phyloP scores from a whole-genome alignment of 2,329 filamentous ascomycete species.

The Xylariales sp. region DNA sequence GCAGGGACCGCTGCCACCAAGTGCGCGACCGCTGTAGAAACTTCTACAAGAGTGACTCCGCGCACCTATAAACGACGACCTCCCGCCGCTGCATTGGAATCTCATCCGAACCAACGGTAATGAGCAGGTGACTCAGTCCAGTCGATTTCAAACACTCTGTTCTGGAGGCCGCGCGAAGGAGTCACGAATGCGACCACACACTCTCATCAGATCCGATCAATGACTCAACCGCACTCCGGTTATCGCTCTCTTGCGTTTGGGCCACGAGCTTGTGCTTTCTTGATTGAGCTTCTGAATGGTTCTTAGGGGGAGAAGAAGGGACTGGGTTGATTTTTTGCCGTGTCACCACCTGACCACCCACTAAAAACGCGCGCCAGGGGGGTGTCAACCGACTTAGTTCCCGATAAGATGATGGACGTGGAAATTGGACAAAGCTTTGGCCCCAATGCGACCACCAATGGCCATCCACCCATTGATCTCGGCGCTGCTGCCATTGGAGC shows the following conservation, averaged over 20 bases:
- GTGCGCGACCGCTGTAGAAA: constrained; percentile 17
- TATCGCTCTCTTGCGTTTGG: constrained; percentile 4
- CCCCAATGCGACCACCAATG: background rate
- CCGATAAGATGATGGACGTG: constrained; percentile 5
- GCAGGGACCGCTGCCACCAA: constrained; percentile 1
- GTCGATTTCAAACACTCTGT: too few relatives aligned
- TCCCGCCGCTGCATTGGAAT: constrained; percentile 16
- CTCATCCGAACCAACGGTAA: constrained; percentile 18
- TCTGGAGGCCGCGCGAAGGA: too few relatives aligned
- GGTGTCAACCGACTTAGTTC: background rate
- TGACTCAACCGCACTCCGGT: constrained; percentile 8
- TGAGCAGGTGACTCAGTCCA: too few relatives aligned
- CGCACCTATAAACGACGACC: constrained; percentile 26
- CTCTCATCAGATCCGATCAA: too few relatives aligned
- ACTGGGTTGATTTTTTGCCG: too few relatives aligned
- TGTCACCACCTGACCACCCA: too few relatives aligned
- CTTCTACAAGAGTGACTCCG: constrained; percentile 24
- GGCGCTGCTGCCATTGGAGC: background rate
- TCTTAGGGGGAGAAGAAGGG: too few relatives aligned
- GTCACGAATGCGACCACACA: too few relatives aligned
- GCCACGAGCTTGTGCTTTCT: background rate
- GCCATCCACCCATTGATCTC: background rate
- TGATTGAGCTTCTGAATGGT: too few relatives aligned
- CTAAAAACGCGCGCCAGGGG: background rate
- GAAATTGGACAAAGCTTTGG: constrained; percentile 9